phyloP scores from a whole-genome alignment of 2,329 filamentous ascomycete species.

The Cladorrhinum sp. region DNA sequence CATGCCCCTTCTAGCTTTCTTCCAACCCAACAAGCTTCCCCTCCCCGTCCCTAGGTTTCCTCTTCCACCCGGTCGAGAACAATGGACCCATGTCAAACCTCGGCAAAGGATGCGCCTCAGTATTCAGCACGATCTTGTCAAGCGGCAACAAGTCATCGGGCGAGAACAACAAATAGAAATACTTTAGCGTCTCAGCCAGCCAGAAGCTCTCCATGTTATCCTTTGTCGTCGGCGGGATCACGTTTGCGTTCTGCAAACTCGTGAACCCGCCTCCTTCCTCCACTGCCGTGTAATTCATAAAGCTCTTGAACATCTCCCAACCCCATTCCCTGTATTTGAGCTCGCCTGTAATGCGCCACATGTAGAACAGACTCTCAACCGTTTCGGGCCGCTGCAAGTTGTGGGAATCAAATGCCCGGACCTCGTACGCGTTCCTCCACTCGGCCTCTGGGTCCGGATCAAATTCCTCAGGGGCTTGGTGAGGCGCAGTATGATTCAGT shows the following conservation, averaged over 20 bases:
- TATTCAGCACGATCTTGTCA: conserved; percentile 88
- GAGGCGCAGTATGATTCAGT: conserved; percentile 54
- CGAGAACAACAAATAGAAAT: conserved; percentile 93
- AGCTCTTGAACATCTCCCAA: conserved; percentile 96
- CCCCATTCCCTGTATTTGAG: conserved; percentile 90
- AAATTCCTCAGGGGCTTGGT: conserved; percentile 50
- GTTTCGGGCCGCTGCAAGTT: conserved; percentile 96
- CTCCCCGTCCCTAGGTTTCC: conserved; percentile 57
- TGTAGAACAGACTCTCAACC: conserved; percentile 93
- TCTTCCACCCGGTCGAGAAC: conserved; percentile 78
- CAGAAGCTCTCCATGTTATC: conserved; percentile 99
- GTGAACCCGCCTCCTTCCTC: conserved; percentile 77
- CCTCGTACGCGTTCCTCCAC: conserved; percentile 76
- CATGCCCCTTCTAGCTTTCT: neutral
- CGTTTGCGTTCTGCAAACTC: conserved; percentile 71
- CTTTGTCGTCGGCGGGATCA: conserved; percentile 62
- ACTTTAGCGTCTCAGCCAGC: conserved; percentile 97
- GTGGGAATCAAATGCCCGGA: conserved; percentile 81
- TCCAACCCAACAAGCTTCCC: conserved; percentile 37
- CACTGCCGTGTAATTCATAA: conserved; percentile 80
- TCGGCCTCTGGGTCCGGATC: conserved; percentile 51
- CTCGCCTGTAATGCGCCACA: conserved; percentile 97
- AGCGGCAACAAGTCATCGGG: conserved; percentile 78
- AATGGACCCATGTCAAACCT: conserved; percentile 76
- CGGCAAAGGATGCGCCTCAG: conserved; percentile 88